Conservation (phyloP, 805 yeast genomes). For the Suhomyces faveliae region DNA sequence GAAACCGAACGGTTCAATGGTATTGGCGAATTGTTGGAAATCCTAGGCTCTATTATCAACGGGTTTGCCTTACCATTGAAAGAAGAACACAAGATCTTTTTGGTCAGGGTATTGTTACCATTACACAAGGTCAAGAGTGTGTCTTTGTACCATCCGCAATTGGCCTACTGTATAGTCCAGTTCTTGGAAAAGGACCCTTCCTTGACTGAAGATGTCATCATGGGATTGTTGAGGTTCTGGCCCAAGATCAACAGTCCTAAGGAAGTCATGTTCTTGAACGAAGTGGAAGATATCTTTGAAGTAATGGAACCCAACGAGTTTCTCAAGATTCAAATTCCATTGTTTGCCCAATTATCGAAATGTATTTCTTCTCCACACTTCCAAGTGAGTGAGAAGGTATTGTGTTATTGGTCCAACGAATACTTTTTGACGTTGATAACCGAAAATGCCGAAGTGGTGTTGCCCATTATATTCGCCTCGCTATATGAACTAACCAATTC, state of each 20-base stretch:
- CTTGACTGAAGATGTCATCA: slow-evolving; percentile 92
- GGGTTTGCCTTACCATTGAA: slow-evolving; percentile 97
- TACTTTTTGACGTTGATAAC: slow-evolving; percentile 86
- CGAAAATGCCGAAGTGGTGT: slow-evolving; percentile 86
- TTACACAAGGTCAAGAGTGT: slow-evolving; percentile 88
- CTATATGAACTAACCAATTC: slow-evolving; percentile 75
- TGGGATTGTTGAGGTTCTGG: slow-evolving; percentile 93
- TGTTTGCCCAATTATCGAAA: slow-evolving; percentile 89
- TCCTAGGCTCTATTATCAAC: slow-evolving; percentile 92
- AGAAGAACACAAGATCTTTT: slow-evolving; percentile 92
- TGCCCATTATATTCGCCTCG: slow-evolving; percentile 89
- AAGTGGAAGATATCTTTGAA: slow-evolving; percentile 94
- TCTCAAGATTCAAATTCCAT: slow-evolving; percentile 84
- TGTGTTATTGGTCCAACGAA: slow-evolving; percentile 93
- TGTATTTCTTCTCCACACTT: slow-evolving; percentile 95
- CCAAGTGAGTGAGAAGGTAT: slow-evolving; percentile 94
- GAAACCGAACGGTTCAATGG: slow-evolving; percentile 97
- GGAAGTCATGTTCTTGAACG: slow-evolving; percentile 93
- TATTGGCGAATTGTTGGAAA: slow-evolving; percentile 89
- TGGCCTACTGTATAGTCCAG: slow-evolving; percentile 95
- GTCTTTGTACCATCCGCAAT: slow-evolving; percentile 91
- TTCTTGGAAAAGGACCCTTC: slow-evolving; percentile 91
- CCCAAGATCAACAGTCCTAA: slow-evolving; percentile 94
- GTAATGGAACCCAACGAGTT: slow-evolving; percentile 94
- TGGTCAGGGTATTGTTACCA: slow-evolving; percentile 84